Evolutionary conservation across 2,329 filamentous ascomycete species (phyloP), one percentile per base, ranked within the genome.

Genomic region (Beauveria australis): DNA sequence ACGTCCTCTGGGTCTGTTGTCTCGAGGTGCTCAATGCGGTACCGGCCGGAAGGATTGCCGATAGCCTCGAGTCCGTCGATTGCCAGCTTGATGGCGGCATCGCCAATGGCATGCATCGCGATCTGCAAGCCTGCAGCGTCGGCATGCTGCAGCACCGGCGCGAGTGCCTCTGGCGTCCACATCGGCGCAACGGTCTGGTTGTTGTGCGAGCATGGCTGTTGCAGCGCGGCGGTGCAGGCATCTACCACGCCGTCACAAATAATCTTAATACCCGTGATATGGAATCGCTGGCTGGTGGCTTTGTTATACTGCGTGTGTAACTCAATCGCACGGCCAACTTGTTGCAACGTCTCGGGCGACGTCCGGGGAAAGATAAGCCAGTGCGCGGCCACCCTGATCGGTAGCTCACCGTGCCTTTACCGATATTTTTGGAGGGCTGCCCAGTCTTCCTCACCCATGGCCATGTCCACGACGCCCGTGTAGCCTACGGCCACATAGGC

Each of bases 231-330:
- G 1, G 84, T 87, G 70, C 84, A 87, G 0, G 81, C 81, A 64
- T 87, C 84, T 53, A 87, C 76, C 51, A 86, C 82, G 12, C 84
- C 84, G 64, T 87, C 84, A 66, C 79, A 81, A 60, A 87, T 84
- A 47, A 87, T 69, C 68, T 87, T 87, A 70, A 87, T 82, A 9
- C 84, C 84, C 0, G 81, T 78, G 19, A 87, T 72, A 9, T 80
- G 79, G 59, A 77, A 66, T 58, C 78, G 70, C 1, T 75, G 75
- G 22, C 67, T 72, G 10, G 65, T 73, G 2, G 64, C 59, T 28
- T 59, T 65, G 55, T 71, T 69, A 49, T 66, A 71, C 43, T 67
- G 65, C 0, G 43, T 22, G 41, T 72, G 68, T 22, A 80, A 69
- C 44, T 75, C 74, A 53, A 79, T 75, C 1, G 76, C 78, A 12